Evolutionary conservation across 305 asterid species (phyloP).

Genomic region (Lippia alba): DNA sequence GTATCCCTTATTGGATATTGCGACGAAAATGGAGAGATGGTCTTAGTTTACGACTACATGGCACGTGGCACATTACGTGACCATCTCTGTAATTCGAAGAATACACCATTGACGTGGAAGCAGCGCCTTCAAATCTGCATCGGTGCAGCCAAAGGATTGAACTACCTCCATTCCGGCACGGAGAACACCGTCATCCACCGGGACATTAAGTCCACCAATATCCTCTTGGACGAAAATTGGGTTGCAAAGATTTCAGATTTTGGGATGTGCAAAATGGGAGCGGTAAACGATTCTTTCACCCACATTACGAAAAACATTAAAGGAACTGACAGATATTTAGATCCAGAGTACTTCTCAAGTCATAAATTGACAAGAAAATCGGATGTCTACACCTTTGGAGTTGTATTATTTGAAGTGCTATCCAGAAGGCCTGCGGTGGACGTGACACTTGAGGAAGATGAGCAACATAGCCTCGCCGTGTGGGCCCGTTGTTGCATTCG

Average conservation of each 20-base stretch:
- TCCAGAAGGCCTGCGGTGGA: constrained; percentile 59
- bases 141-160: constrained; percentile 65
- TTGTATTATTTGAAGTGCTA: constrained; percentile 68
- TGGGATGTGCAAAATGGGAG: no score
- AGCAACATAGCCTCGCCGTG: no score
- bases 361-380: constrained; percentile 61
- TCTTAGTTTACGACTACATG: constrained; percentile 76
- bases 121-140: constrained; percentile 60
- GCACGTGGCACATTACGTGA: constrained; percentile 56
- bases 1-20: constrained; percentile 64
- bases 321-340: constrained; percentile 61
- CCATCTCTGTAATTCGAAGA: constrained; percentile 49
- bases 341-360: constrained; percentile 66
- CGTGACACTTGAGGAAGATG: no score
- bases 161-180: constrained; percentile 59
- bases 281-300: no score
- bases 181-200: constrained; percentile 48
- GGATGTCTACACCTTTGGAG: constrained; percentile 77
- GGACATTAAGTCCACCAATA: constrained; percentile 53
- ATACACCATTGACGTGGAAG: constrained; percentile 52
- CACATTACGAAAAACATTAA: no score
- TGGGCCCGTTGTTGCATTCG: no score
- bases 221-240: constrained; percentile 36
- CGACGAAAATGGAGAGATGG: constrained; percentile 34
- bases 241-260: no score